These are phyloP conservation scores for Tetrapisispora iriomotensis DNA, from an alignment of 805 yeast genomes.

Conservation along the genomic window DNA sequence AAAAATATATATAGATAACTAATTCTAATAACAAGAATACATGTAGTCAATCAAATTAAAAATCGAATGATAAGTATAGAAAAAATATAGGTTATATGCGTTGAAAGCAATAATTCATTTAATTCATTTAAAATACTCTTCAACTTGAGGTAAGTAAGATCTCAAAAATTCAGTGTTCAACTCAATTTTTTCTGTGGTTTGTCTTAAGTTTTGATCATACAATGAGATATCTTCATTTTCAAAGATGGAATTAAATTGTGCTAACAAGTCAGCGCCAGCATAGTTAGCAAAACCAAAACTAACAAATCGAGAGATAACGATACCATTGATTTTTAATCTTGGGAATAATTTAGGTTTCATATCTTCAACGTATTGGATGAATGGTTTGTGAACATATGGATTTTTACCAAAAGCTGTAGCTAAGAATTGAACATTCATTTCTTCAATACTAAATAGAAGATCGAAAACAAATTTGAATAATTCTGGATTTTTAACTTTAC, in stretches of 20 bases:
- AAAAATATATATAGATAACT: not conserved
- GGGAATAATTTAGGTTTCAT: conserved; percentile 35
- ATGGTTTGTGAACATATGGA: conserved; percentile 30
- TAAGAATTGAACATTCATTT: conserved; percentile 49
- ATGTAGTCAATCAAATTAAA: too few relatives aligned
- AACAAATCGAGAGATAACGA: conserved; percentile 37
- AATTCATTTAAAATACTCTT: conserved; percentile 1
- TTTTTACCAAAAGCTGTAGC: conserved; percentile 37
- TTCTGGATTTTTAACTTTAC: conserved; percentile 32
- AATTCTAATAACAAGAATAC: too few relatives aligned
- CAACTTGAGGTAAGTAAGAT: not conserved
- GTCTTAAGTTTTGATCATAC: conserved; percentile 12
- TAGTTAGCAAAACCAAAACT: conserved; percentile 28
- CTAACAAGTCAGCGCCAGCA: conserved; percentile 31
- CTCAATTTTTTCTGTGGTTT: conserved; percentile 11
- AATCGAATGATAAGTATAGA: too few relatives aligned
- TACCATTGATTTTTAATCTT: conserved; percentile 36
- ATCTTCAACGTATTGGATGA: conserved; percentile 38
- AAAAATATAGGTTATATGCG: not conserved
- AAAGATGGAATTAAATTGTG: conserved; percentile 28
- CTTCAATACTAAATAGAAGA: conserved; percentile 31
- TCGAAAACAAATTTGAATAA: conserved; percentile 31
- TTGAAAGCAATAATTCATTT: not conserved
- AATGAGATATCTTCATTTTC: conserved; percentile 22
- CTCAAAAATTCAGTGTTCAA: conserved; percentile 4